These are phyloP conservation scores for Musa troglodytarum DNA, from an alignment of 176 grass and related monocot species.

Conservation along the genomic window DNA sequence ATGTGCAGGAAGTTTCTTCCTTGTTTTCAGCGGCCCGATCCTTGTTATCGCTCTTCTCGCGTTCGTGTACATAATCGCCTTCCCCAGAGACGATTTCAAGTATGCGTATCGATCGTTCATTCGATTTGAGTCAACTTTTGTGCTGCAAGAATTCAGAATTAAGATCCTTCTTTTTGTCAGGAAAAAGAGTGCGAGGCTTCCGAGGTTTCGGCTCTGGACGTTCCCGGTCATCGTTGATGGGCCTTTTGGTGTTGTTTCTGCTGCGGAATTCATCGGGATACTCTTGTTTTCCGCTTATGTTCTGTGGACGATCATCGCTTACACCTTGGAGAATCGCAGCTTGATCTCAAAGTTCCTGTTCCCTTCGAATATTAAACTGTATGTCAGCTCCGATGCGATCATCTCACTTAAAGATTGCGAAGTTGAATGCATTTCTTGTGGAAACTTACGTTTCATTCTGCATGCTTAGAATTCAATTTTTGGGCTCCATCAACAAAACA, in stretches of 20 bases:
- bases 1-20: conserved; percentile 61
- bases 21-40: conserved; percentile 67
- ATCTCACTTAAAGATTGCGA: no score
- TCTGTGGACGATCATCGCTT: conserved; percentile 59
- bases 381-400: background rate
- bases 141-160: conserved; percentile 1
- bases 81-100: conserved; percentile 41
- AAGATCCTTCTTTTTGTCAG: conserved; percentile 23
- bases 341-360: conserved; percentile 27
- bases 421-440: no score
- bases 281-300: conserved; percentile 51
- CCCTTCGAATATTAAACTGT: conserved; percentile 32
- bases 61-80: conserved; percentile 58
- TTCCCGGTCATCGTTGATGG: conserved; percentile 78
- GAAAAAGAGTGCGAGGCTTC: conserved; percentile 50
- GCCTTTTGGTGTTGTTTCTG: conserved; percentile 80
- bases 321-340: conserved; percentile 29
- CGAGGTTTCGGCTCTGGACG: conserved; percentile 82
- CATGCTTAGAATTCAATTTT: no score
- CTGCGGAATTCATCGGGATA: conserved; percentile 80
- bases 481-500: no score
- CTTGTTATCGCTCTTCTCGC: conserved; percentile 56
- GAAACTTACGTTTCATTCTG: no score
- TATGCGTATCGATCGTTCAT: conserved; percentile 24
- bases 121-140: conserved; percentile 13